Percentiles rank a stretch among this genome's conserved stretches.
Conservation (phyloP, 2,329 filamentous ascomycete species). For the Penicillium sp. region DNA sequence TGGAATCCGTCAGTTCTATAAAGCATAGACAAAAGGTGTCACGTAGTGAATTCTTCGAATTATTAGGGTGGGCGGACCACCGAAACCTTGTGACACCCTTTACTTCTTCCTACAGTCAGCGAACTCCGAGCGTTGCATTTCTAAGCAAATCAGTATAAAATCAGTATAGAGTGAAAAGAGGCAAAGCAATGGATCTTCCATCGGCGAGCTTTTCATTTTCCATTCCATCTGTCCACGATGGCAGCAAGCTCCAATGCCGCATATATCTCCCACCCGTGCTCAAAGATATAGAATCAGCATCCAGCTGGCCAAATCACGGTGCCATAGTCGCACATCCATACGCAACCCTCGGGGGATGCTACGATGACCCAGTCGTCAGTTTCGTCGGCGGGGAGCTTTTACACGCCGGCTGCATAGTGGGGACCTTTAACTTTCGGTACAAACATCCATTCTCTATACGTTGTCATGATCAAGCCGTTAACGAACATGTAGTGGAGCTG, state of each 20-base stretch:
- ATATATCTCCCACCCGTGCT: conserved; percentile 66
- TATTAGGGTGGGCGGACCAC: background rate
- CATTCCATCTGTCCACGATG: conserved; percentile 82
- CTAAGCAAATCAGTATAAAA: background rate
- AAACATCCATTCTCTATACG: background rate
- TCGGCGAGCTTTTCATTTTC: conserved; percentile 59
- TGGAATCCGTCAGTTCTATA: too few species aligned
- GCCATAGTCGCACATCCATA: conserved; percentile 87
- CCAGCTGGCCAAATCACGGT: conserved; percentile 45
- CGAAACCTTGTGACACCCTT: background rate
- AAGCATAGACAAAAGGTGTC: background rate
- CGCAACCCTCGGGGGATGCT: conserved; percentile 79
- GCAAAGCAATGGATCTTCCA: conserved; percentile 39
- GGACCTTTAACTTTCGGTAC: conserved; percentile 90
- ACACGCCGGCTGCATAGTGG: conserved; percentile 70
- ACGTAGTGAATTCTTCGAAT: background rate
- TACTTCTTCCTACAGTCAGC: conserved; percentile 2
- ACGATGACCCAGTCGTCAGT: conserved; percentile 78
- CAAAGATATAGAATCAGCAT: conserved; percentile 22
- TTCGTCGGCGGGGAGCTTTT: conserved; percentile 64
- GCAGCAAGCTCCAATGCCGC: conserved; percentile 72
- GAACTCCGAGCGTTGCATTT: background rate
- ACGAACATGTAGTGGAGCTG: conserved; percentile 64
- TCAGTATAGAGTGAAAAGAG: conserved; percentile 16
- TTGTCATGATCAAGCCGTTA: conserved; percentile 8